Evolutionary conservation across 495 filamentous ascomycete genomes (phyloP), one percentile per base, ranked within the genome.

Genomic region (Penicillium tannophilum): DNA sequence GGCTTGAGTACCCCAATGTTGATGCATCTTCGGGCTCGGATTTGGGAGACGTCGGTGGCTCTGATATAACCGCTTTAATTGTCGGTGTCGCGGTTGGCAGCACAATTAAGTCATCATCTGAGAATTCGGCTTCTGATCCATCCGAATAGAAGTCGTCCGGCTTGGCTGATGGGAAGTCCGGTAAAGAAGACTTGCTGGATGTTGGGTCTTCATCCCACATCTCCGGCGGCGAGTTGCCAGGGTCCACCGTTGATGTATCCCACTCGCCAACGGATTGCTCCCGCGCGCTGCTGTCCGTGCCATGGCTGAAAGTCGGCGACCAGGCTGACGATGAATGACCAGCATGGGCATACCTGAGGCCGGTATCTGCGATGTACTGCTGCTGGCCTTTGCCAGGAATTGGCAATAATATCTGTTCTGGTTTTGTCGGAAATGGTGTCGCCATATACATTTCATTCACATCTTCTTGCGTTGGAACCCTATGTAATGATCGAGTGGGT

Each of bases 361-460:
- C 69, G 9, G 67, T 73, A 46, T 75, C 70, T 48, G 72, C 64
- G 51, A 77, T 65, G 42, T 72, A 74, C 20, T 71, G 58, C 36
- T 72, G 67, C 31, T 70, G 76, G 2, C 76, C 77, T 70, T 77
- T 78, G 11, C 75, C 76, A 17, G 74, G 75, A 45, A 71, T 73
- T 16, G 81, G 81, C 48, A 78, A 59, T 43, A 83, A 67, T 12
- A 83, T 72, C 52, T 83, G 81, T 55, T 77, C 79, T 31, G 80
- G 78, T 49, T 81, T 81, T 35, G 81, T 82, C 17, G 81, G 81
- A 60, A 76, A 83, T 16, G 81, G 79, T 11, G 71, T 79, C 35
- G 72, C 66, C 23, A 67, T 69, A 63, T 81, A 80, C 39, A 79
- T 64, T 61, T 76, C 68, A 61, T 76, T 67, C 6, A 65, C 61